A percentile compares a stretch with the other conserved stretches of the same genome.
Evolutionary conservation across 129 eudicot species (phyloP).

Genomic region (Lactuca sativa): DNA sequence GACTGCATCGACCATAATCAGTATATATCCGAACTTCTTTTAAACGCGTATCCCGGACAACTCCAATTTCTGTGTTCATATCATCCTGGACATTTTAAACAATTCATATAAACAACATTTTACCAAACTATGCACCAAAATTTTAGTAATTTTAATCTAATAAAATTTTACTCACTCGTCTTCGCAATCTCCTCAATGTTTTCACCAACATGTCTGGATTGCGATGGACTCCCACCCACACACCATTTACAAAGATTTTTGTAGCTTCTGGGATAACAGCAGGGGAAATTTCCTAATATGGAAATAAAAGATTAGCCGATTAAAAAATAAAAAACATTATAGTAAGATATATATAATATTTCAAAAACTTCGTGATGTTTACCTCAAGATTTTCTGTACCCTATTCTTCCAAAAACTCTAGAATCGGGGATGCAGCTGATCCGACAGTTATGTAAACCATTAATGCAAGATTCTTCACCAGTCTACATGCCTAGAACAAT

Average conservation of each 20-base stretch:
- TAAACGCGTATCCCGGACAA: constrained; percentile 88
- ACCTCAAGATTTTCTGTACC: constrained; percentile 99
- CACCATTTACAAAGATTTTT: constrained; percentile 87
- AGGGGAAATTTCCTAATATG: constrained; percentile 77
- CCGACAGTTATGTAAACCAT: constrained; percentile 98
- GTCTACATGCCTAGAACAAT: constrained; percentile 76
- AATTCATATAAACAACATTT: not conserved
- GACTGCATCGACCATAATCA: constrained; percentile 97
- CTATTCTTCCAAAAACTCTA: constrained; percentile 98
- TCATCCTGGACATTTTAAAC: constrained; percentile 51
- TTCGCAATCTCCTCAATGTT: constrained; percentile 74
- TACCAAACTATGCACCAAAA: too few relatives aligned
- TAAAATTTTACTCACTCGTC: constrained; percentile 54
- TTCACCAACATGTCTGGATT: constrained; percentile 93
- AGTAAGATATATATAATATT: not conserved
- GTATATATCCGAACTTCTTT: constrained; percentile 92
- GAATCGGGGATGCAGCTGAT: constrained; percentile 96
- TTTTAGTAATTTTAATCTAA: too few relatives aligned
- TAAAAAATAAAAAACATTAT: not conserved
- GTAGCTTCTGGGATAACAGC: constrained; percentile 92
- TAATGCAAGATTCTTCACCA: constrained; percentile 94
- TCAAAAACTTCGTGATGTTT: not conserved
- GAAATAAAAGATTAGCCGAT: not conserved
- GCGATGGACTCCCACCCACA: constrained; percentile 99
- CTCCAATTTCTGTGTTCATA: constrained; percentile 97